Evolutionary conservation across 2,329 filamentous ascomycete species (phyloP), one percentile per base, ranked within the genome.

Genomic region (Ceratocystis cacaofunesta): DNA sequence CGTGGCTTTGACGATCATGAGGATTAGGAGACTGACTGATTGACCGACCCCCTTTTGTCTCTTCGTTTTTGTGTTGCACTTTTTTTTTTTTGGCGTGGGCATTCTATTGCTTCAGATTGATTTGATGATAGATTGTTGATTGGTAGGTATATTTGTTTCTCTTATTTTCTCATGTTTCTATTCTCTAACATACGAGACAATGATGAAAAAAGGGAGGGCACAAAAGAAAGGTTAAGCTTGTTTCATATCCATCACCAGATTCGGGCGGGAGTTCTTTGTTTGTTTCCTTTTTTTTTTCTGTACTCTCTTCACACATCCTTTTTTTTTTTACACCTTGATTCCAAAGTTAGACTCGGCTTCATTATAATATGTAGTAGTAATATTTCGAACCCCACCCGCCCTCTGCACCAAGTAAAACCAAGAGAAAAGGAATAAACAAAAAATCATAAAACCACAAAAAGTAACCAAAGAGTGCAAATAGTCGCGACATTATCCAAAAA

Each of bases 1-100:
- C 61, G 61, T 36, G 64, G 62, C n/a, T 68, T 66, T 41, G 67
- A 66, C 17, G 65, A 66, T 32, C 57, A 52, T 12, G 50, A 65
- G 36, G 55, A 65, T 8, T 58, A 46, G 17, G 25, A 15, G 30
- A 46, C 44, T 43, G 30, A 36, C 28, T n/a, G 25, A 36, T 30
- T 41, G 36, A 41, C 12, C 12, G 10, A 12, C 10, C 12, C 12
- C 36, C 36, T 41, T 41, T 41, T 41, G 36, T 41, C 8, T 41
- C 30, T 58, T 32, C 5, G 7, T 52, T 19, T 25, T 8, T 25
- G 25, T 17, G 32, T n/a, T 58, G 36, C 30, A 58, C 55, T 25
- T 57, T 17, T 58, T 57, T 58, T 57, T n/a, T 58, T 58, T 58
- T 58, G 28, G 36, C 12, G 36, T 41, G 36, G 36, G 36, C 10